A percentile compares a stretch with the other conserved stretches of the same genome.
These are phyloP conservation scores for Solanum pennellii DNA, from an alignment of 257 asterid species.

Conservation along the genomic window DNA sequence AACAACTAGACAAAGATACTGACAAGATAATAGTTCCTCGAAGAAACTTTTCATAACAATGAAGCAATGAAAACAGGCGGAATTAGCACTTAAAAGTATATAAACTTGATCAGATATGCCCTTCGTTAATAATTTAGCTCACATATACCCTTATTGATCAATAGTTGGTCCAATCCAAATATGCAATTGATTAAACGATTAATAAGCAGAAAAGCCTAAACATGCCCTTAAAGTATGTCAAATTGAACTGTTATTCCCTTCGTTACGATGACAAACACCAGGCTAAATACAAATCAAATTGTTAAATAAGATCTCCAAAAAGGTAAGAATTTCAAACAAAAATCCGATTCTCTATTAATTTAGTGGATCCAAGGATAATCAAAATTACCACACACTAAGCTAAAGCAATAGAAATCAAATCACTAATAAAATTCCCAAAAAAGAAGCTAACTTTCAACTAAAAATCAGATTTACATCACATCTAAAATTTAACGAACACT, in stretches of 20 bases:
- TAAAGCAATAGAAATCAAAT: background rate
- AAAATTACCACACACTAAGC: background rate
- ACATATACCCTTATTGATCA: background rate
- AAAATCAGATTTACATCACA: background rate
- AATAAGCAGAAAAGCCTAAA: background rate
- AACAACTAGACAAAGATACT: background rate
- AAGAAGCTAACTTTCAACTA: background rate
- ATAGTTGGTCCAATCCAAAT: background rate
- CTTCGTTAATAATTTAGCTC: background rate
- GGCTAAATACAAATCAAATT: background rate
- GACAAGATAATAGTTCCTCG: background rate
- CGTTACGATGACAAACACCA: background rate
- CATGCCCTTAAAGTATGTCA: background rate
- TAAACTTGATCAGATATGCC: background rate
- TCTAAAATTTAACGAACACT: background rate
- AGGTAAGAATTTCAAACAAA: background rate
- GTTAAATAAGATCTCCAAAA: background rate
- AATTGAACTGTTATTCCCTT: background rate
- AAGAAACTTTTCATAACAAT: background rate
- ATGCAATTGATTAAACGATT: background rate
- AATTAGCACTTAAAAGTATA: background rate
- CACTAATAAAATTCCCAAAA: background rate
- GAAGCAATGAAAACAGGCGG: background rate
- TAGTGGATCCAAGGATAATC: background rate
- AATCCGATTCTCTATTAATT: background rate